Base-by-base conservation (phyloP, 805 yeast genomes). In the Myxozyma neglecta region DNA sequence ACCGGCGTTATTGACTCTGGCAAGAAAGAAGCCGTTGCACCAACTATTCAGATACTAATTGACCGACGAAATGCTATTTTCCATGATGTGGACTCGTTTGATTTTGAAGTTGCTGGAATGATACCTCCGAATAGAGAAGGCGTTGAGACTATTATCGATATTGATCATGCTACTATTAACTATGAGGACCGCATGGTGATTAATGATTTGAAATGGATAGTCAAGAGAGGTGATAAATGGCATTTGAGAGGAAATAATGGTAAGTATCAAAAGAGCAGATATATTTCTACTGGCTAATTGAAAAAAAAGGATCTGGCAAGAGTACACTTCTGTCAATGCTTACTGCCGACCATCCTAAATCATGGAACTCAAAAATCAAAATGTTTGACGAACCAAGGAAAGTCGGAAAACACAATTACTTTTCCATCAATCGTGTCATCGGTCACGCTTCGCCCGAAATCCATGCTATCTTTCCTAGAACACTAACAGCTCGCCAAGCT, bases 321-420 rank as follows among this genome's bases (percentile, higher is more conserved):
- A 89, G 97, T 1, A 94, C 99, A 0, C 75, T 93, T 29, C 74
- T 94, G 14, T 84, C 97, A 1, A 73, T 94, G 50, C 79, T 93
- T 35, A 91, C 97, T 0, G 91, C 96, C 3, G 99, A 93, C 69
- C 99, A 93, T 72, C 99, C 99, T 0, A 97, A 93, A 74, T 86
- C 97, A 1, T 93, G 98, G 98, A 86, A 84, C 67, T 80, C 84
- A 5, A 83, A 81, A 24, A 80, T 94, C 24, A 74, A 77, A 7
- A 77, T 90, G 50, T 80, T 87, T 67, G 90, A 91, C 0, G 80
- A 80, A 37, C 82, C 85, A 8, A 81, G 97, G 45, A 81, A 80
- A 61, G 85, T 92, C 0, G 99, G 98, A 1, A 78, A 76, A 44
- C 83, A 86, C 14, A 85, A 84, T 62, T 92, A 88, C 71, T 90